Base-by-base conservation (phyloP, 257 asterid genomes). In the Linaria vulgaris region DNA sequence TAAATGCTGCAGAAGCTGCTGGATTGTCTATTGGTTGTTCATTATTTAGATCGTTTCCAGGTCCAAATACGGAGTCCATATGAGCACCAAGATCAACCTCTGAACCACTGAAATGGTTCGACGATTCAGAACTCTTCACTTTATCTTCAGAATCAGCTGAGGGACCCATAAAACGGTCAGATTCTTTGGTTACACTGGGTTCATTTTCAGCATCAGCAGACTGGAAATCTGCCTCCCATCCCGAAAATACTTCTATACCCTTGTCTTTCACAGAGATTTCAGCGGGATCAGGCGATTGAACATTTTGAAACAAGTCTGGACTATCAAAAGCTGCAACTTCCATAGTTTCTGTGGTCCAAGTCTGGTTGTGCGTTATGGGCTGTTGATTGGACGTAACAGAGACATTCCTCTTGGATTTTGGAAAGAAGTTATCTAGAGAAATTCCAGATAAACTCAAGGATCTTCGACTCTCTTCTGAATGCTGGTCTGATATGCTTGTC, bases 141-240 rank as follows among this genome's bases (percentile, higher is more conserved):
- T 67, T 69, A 74, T 34, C 69, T 67, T 38, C 74, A 62, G 79
- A 66, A 46, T 72, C 72, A 57, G 64, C 69, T 34, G 82, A 57
- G 41, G 75, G 59, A 50, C 55, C 66, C 41, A 65, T 24, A 45
- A 59, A 31, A 54, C 70, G 71, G 71, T 66, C 77, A 19, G 83
- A 74, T 37, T 78, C 73, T 23, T 41, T 47, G 48, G 74, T 61
- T 66, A 34, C 76, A 65, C 27, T 52, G 15, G 60, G 72, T 66
- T 67, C 71, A 59, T 41, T 69, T 68, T 69, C 88, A 69, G 72
- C 46, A 71, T 71, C 82, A 63, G 92, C 74, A 59, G 72, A 69
- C 65, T 83, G 94, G 71, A 91, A 91, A 73, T 83, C 91, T 41
- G 98, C 95, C 66, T 84, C 80, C 98, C 98, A 88, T 66, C 69